Percentiles rank a stretch among this genome's conserved stretches.
Conservation (phyloP, 2,329 filamentous ascomycete genomes). For the Stagonosporopsis rhizophila region DNA sequence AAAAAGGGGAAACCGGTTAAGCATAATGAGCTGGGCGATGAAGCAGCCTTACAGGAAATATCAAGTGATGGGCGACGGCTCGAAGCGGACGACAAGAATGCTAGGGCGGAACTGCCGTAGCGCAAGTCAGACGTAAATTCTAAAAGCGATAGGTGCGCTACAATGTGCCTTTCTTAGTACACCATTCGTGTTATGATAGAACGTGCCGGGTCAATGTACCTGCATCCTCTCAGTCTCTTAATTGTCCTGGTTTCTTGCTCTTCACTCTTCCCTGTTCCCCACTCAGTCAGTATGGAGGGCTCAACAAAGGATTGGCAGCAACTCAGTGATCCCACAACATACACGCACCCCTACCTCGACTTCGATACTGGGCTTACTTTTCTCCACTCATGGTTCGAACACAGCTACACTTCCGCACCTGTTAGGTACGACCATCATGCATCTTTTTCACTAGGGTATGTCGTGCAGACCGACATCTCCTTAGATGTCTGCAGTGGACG, state of each 20-base stretch:
- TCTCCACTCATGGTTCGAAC: background rate
- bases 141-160: background rate
- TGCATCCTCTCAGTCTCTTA: background rate
- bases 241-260: background rate
- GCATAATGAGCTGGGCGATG: background rate
- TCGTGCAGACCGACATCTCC: background rate
- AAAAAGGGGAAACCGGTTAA: background rate
- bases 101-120: background rate
- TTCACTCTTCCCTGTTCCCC: background rate
- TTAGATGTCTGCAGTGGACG: background rate
- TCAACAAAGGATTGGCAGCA: background rate
- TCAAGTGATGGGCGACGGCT: background rate
- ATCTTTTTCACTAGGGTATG: background rate
- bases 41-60: constrained; percentile 1
- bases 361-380: background rate
- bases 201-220: background rate
- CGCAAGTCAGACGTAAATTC: background rate
- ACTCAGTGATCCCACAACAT: background rate
- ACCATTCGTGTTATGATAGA: background rate
- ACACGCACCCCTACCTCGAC: background rate
- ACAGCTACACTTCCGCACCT: background rate
- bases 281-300: background rate
- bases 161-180: background rate
- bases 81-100: background rate
- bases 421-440: background rate